Conservation (phyloP, 129 eudicot genomes). For the Mikania micrantha region DNA sequence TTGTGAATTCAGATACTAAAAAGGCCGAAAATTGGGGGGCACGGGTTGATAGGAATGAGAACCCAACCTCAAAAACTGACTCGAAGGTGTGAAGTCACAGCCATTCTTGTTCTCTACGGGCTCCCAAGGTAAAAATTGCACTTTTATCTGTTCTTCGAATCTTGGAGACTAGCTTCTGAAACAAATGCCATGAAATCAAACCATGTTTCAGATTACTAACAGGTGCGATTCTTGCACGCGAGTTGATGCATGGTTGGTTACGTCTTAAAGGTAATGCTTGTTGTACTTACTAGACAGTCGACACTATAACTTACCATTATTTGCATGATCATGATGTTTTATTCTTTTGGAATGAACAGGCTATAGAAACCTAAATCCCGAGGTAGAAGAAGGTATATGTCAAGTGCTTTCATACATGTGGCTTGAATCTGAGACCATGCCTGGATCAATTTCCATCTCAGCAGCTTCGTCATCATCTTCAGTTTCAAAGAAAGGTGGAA, state of each 20-base stretch:
- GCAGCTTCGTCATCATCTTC: slow-evolving; percentile 49
- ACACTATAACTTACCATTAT: background rate
- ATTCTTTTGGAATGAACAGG: slow-evolving; percentile 35
- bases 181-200: background rate
- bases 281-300: background rate
- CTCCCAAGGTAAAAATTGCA: slow-evolving; percentile 71
- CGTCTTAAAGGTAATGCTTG: slow-evolving; percentile 73
- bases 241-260: slow-evolving; percentile 96
- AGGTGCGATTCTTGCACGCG: slow-evolving; percentile 98
- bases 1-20: slow-evolving; percentile 52
- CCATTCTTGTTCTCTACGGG: slow-evolving; percentile 92
- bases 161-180: slow-evolving; percentile 16
- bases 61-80: slow-evolving; percentile 86
- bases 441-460: slow-evolving; percentile 38
- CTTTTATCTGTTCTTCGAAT: background rate
- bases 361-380: slow-evolving; percentile 73
- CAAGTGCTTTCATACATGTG: slow-evolving; percentile 95
- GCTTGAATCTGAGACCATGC: slow-evolving; percentile 95
- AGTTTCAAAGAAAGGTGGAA: slow-evolving; percentile 77
- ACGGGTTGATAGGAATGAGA: slow-evolving; percentile 73
- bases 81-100: slow-evolving; percentile 92
- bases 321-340: background rate
- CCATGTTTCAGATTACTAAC: slow-evolving; percentile 69
- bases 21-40: slow-evolving; percentile 79
- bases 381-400: slow-evolving; percentile 96